Percentiles rank a stretch among this genome's conserved stretches.
Evolutionary conservation across 129 eudicot genomes (phyloP).

Genomic region (Solidago caesia): DNA sequence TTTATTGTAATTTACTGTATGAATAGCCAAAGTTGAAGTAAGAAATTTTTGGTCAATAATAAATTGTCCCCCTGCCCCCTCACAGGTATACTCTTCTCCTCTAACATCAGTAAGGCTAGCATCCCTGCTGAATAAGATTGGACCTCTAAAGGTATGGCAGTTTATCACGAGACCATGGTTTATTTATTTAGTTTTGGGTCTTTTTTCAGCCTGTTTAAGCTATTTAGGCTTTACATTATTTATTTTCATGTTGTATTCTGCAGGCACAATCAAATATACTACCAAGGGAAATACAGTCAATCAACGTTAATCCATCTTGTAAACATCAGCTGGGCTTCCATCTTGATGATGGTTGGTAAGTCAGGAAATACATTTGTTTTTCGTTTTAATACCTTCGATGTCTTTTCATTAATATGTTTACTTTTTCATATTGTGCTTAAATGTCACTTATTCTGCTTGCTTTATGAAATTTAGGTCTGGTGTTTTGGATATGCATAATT

Average conservation of each 20-base stretch:
- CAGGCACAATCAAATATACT: constrained; percentile 89
- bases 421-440: not conserved
- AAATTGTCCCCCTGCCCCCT: constrained; percentile 9
- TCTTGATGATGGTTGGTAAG: constrained; percentile 99
- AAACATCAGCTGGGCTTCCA: constrained; percentile 79
- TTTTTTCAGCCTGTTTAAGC: not conserved
- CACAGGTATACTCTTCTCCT: constrained; percentile 62
- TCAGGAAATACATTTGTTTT: constrained; percentile 11
- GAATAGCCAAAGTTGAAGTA: not conserved
- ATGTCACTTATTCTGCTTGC: constrained; percentile 6
- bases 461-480: constrained; percentile 66
- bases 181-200: constrained; percentile 1
- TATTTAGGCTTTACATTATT: not conserved
- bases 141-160: constrained; percentile 63
- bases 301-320: constrained; percentile 72
- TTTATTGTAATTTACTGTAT: not conserved
- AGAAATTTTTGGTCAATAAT: constrained; percentile 15
- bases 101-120: constrained; percentile 61
- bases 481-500: constrained; percentile 60
- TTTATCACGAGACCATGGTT: constrained; percentile 4
- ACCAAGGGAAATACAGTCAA: constrained; percentile 68
- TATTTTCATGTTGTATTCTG: constrained; percentile 19
- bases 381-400: constrained; percentile 12
- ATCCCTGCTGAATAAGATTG: constrained; percentile 67
- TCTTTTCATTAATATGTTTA: not conserved